phyloP scores from a whole-genome alignment of 768 basidiomycete species.

The Erythrobasidium yunnanense region DNA sequence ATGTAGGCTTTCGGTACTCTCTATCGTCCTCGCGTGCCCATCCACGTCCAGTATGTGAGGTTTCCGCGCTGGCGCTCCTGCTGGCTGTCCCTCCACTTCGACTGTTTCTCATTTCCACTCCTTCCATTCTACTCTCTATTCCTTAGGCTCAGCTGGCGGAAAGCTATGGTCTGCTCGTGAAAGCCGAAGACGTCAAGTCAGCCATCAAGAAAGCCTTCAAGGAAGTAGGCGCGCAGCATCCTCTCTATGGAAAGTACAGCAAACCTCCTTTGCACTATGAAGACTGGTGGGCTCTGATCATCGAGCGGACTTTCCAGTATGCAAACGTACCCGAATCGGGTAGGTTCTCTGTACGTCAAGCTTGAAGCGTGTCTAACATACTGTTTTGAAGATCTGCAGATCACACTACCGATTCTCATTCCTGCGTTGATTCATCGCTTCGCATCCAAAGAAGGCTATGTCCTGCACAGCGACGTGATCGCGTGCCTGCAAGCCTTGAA shows the following conservation, averaged over 20 bases:
- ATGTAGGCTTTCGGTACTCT: conserved; percentile 27
- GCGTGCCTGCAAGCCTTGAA: conserved; percentile 4
- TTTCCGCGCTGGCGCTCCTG: too few species aligned
- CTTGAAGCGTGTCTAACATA: neutral
- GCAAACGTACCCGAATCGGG: conserved; percentile 15
- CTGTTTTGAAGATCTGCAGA: conserved; percentile 16
- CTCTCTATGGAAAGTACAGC: conserved; percentile 18
- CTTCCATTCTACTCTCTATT: neutral
- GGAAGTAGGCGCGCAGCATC: neutral
- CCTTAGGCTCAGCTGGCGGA: conserved; percentile 17
- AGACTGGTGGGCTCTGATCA: conserved; percentile 23
- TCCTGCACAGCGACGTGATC: conserved; percentile 8
- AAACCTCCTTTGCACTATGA: conserved; percentile 23
- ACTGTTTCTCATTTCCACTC: neutral
- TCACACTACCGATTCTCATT: conserved; percentile 17
- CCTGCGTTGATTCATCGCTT: conserved; percentile 23
- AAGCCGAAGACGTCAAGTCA: conserved; percentile 19
- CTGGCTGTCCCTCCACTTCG: neutral
- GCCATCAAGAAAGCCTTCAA: conserved; percentile 7
- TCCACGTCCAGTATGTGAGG: conserved; percentile 26
- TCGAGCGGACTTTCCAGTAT: conserved; percentile 17
- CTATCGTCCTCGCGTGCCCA: conserved; percentile 22
- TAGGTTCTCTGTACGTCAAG: neutral
- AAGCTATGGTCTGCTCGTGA: conserved; percentile 20
- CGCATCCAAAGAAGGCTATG: conserved; percentile 10